These are phyloP conservation scores for Fragaria ananassa DNA, from an alignment of 306 rosid genomes.

Conservation along the genomic window DNA sequence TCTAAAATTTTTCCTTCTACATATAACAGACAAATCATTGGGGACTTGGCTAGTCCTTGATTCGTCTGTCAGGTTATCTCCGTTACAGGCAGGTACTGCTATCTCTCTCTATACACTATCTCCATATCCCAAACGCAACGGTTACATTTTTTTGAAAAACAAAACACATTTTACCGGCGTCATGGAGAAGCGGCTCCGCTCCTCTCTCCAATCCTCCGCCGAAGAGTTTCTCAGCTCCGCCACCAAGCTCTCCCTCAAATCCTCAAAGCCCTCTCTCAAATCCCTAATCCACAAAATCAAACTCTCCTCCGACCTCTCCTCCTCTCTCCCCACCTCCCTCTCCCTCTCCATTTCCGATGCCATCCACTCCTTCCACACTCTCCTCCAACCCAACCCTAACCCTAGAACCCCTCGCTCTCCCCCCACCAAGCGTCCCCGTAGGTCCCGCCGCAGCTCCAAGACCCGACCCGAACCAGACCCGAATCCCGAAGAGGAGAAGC, in stretches of 20 bases:
- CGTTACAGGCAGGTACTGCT: too few relatives aligned
- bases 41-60: too few relatives aligned
- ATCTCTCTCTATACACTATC: too few relatives aligned
- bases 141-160: not conserved
- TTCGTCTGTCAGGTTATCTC: too few relatives aligned
- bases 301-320: constrained; percentile 49
- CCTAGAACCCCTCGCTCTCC: constrained; percentile 52
- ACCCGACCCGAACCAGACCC: constrained; percentile 22
- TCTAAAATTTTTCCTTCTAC: too few relatives aligned
- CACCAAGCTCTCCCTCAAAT: constrained; percentile 43
- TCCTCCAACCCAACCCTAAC: constrained; percentile 16
- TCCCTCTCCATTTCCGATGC: constrained; percentile 41
- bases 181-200: constrained; percentile 79
- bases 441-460: constrained; percentile 52
- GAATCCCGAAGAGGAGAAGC: constrained; percentile 21
- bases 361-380: constrained; percentile 41
- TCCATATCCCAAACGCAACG: not conserved
- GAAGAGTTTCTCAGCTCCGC: constrained; percentile 59
- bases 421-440: constrained; percentile 60
- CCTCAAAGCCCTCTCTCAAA: constrained; percentile 61
- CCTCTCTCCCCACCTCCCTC: constrained; percentile 68
- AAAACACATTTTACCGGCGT: not conserved
- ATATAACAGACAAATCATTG: too few relatives aligned
- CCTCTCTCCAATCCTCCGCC: constrained; percentile 61
- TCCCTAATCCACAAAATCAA: constrained; percentile 60